A percentile compares a stretch with the other conserved stretches of the same genome.
Conservation (phyloP, 768 basidiomycete species). For the Mycena amicta region DNA sequence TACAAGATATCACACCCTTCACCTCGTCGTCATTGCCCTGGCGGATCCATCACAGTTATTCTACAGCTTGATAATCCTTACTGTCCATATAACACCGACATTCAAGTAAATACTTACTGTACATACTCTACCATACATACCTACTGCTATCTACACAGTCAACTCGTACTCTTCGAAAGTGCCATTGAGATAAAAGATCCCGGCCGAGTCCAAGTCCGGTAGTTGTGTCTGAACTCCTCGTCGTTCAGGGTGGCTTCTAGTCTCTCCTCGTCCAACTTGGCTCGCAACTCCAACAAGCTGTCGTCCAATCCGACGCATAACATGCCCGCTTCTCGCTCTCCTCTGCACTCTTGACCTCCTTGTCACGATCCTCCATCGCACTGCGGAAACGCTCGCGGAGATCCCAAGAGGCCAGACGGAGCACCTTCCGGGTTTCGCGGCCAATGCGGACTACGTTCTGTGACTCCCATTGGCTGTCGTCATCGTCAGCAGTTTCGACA, state of each 20-base stretch:
- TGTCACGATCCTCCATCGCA: constrained; percentile 77
- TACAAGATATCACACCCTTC: no score
- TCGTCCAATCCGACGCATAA: background rate
- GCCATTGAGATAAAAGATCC: no score
- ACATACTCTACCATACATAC: no score
- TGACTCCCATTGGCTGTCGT: constrained; percentile 63
- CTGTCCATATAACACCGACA: no score
- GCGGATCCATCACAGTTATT: no score
- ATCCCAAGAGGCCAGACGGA: constrained; percentile 90
- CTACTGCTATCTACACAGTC: no score
- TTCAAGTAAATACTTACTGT: no score
- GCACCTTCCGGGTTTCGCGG: constrained; percentile 90
- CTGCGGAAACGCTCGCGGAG: constrained; percentile 76
- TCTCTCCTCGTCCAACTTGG: constrained; percentile 4
- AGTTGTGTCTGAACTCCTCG: constrained; percentile 11
- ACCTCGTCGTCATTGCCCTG: no score
- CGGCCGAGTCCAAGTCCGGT: no score
- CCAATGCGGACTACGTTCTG: constrained; percentile 70
- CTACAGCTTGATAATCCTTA: no score
- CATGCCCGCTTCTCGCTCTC: constrained; percentile 68
- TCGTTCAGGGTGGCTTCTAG: no score
- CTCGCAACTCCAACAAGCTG: constrained; percentile 10
- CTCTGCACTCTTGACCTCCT: constrained; percentile 78
- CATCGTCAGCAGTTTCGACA: constrained; percentile 54
- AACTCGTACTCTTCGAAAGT: no score